These are phyloP conservation scores for Xerocomus potaroensis DNA, from an alignment of 768 basidiomycete species.

Conservation along the genomic window DNA sequence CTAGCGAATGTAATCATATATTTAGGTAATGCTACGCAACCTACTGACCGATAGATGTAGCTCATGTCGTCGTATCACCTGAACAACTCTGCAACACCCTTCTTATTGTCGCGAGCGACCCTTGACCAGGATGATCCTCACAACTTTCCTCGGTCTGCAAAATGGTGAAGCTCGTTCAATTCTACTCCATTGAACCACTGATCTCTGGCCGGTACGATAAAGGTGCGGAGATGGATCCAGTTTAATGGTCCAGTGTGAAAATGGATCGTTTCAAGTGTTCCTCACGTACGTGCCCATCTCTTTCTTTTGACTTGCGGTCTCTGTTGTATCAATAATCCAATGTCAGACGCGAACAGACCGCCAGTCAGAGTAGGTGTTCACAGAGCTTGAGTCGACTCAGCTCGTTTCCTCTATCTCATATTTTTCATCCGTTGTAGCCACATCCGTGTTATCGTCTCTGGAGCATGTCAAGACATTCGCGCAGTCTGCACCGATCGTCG, in stretches of 20 bases:
- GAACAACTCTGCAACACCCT: conserved; percentile 10
- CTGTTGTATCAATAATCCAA: not conserved
- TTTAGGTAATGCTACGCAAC: too few relatives aligned
- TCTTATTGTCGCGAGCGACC: conserved; percentile 5
- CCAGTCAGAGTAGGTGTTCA: not conserved
- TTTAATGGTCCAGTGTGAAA: conserved; percentile 67
- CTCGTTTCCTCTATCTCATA: not conserved
- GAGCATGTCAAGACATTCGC: conserved; percentile 28
- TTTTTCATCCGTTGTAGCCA: not conserved
- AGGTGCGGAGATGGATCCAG: conserved; percentile 78
- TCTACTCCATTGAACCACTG: not conserved
- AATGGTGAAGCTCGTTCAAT: conserved; percentile 43
- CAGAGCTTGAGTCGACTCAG: not conserved
- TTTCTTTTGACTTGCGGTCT: not conserved
- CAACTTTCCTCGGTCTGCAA: conserved; percentile 53
- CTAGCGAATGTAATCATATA: too few relatives aligned
- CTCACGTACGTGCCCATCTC: conserved; percentile 34
- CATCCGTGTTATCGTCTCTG: not conserved
- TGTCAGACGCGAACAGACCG: not conserved
- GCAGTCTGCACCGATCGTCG: conserved; percentile 72
- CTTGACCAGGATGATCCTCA: conserved; percentile 25
- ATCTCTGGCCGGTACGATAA: not conserved
- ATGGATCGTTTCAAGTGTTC: conserved; percentile 57
- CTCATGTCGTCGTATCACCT: conserved; percentile 32
- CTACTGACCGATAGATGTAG: too few relatives aligned